Evolutionary conservation across 208 protist species (phyloP), one percentile per base, ranked within the genome.

Genomic region (Leishmania amazonensis): DNA sequence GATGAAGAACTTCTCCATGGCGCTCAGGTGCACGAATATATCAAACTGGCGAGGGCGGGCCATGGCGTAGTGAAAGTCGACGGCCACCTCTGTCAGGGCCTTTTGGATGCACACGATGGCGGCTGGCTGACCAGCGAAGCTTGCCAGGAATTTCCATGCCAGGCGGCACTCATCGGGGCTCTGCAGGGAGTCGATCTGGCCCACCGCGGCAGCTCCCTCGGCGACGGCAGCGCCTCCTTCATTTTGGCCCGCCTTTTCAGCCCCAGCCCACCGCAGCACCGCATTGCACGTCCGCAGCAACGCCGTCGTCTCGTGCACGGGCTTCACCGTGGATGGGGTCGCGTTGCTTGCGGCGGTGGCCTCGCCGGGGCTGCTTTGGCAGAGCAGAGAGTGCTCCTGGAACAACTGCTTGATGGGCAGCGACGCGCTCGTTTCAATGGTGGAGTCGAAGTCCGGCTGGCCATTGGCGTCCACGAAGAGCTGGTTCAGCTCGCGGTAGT

Each of bases 1-100:
- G 84, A 98, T 95, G 87, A 98, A 96, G 79, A 98, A 98, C 88
- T 96, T 96, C 81, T 97, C 94, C 70, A 82, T 88, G 45, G 93
- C 94, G 76, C 90, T 96, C 57, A 98, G 86, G 81, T 98, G 94
- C 11, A 96, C 89, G 74, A 98, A 98, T 83, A 98, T 96, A 72
- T 98, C 94, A 82, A 96, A 94, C 84, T 94, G 89, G 19, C 89
- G 88, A n/a, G 96, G 96, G 11, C 91, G 87, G n/a, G 90, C 85
- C 49, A 86, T 96, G 53, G 86, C 87, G 81, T 98, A 98, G 86
- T 94, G 90, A 75, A 87, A 85, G 38, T 97, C 87, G 24, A 96
- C 89, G 0, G 89, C 92, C 24, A 79, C 81, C 40, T 81, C 84
- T 17, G 90, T 79, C 5, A 95, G 85, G 40, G 89, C 84, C 64